Conservation (phyloP, 2,329 filamentous ascomycete species). For the Hyphodiscus sp. region DNA sequence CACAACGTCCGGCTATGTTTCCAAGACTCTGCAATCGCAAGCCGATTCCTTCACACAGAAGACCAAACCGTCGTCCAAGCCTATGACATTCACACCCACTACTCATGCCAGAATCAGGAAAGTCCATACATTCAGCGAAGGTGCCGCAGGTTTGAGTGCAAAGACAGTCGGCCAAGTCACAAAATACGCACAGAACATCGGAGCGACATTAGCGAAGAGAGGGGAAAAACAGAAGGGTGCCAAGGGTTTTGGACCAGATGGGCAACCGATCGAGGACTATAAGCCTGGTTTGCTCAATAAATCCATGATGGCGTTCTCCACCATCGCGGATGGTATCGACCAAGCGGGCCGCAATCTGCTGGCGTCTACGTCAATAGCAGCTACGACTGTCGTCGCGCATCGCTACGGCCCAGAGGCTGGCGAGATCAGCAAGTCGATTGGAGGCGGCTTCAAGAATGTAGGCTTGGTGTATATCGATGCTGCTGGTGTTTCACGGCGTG, state of each 20-base stretch:
- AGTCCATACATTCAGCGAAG: conserved; percentile 78
- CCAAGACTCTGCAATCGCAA: conserved; percentile 68
- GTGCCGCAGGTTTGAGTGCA: conserved; percentile 71
- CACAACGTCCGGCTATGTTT: conserved; percentile 73
- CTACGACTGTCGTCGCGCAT: conserved; percentile 81
- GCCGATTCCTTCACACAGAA: conserved; percentile 77
- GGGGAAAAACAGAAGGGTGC: conserved; percentile 47
- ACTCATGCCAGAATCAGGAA: conserved; percentile 82
- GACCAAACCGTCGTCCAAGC: conserved; percentile 70
- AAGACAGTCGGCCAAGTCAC: conserved; percentile 82
- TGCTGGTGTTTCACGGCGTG: conserved; percentile 80
- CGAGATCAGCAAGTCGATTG: conserved; percentile 65
- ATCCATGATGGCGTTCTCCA: conserved; percentile 92
- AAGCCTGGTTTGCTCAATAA: conserved; percentile 94
- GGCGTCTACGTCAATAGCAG: conserved; percentile 66
- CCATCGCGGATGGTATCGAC: conserved; percentile 88
- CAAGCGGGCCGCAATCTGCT: conserved; percentile 77
- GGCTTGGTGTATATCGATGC: conserved; percentile 97
- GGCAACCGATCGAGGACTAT: conserved; percentile 54
- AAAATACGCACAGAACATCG: conserved; percentile 83
- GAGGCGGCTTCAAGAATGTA: conserved; percentile 89
- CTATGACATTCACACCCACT: conserved; percentile 79
- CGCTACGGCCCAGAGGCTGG: conserved; percentile 84
- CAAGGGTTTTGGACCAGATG: conserved; percentile 63
- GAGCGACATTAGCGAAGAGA: conserved; percentile 65